phyloP scores from a whole-genome alignment of 176 grass and related monocot genomes.

The Poa pratensis region DNA sequence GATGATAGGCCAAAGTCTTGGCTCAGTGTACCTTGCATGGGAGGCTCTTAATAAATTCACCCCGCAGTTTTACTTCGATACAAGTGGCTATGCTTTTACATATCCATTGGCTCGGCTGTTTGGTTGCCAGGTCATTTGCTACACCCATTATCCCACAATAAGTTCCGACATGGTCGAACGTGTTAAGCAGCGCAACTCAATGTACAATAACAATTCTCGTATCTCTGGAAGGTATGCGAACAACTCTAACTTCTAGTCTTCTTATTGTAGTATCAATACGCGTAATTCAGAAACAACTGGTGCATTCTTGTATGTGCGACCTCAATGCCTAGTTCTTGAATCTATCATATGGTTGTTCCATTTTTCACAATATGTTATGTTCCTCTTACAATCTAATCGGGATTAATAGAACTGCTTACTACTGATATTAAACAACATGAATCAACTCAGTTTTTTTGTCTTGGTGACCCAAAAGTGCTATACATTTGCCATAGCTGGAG shows the following conservation, averaged over 20 bases:
- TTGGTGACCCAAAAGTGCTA: neutral
- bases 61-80: slow-evolving; percentile 85
- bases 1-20: slow-evolving; percentile 96
- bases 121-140: slow-evolving; percentile 87
- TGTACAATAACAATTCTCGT: slow-evolving; percentile 89
- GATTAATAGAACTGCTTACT: neutral
- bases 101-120: slow-evolving; percentile 86
- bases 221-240: slow-evolving; percentile 70
- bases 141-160: slow-evolving; percentile 96
- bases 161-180: slow-evolving; percentile 94
- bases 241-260: neutral
- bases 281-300: neutral
- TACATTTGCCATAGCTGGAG: neutral
- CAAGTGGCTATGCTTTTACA: slow-evolving; percentile 95
- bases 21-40: slow-evolving; percentile 89
- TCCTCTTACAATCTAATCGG: slow-evolving; percentile 1
- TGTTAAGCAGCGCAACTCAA: slow-evolving; percentile 67
- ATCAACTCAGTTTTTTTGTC: neutral
- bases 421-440: neutral
- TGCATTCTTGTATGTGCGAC: slow-evolving; percentile 13
- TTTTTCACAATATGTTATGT: slow-evolving; percentile 12
- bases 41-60: slow-evolving; percentile 82
- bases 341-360: neutral
- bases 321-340: slow-evolving; percentile 2
- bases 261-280: neutral